Base-by-base conservation (phyloP, 495 filamentous ascomycete genomes). In the Penicillium herquei region DNA sequence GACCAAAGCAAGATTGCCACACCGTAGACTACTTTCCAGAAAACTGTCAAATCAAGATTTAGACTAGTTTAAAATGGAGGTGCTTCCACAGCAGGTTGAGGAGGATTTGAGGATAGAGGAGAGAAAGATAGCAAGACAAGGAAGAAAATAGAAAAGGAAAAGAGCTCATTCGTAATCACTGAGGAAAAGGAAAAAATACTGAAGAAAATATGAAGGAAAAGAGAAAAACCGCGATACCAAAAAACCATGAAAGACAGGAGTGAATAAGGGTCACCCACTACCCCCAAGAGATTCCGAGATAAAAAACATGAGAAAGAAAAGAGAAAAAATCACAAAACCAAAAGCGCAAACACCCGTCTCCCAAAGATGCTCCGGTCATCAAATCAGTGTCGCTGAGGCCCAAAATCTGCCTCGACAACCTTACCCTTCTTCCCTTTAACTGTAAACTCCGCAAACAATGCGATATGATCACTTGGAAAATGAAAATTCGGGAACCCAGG, bases 401-500 rank as follows among this genome's bases (percentile, higher is more conserved):
- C 82, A 73, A 85, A 85, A 66, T 84, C 81, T 53, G 81, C 78
- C 54, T 87, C 86, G 58, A 83, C 76, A 63, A 78, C 76, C 75
- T 92, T 92, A 68, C 85, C 88, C 67, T 94, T 89, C 77, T 95
- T 97, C 21, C 82, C 81, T 75, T 96, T 97, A 73, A 98, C 86
- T 53, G 86, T 81, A 72, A 97, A 96, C 74, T 98, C 91, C 52
- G 90, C 88, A 75, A 91, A 84, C 62, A 98, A 83, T 71, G 92
- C 89, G 62, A 98, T 83, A 73, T 98, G 94, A 71, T 98, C 94
- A 70, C 91, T 94, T 1, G 95, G 95, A 76, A 96, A 97, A 74
- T 98, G 94, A 67, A 88, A 92, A 63, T 98, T 96, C 10, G 94
- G 94, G 72, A 98, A 98, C 0, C 94, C 94, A 3, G 94, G 94